A percentile compares a stretch with the other conserved stretches of the same genome.
Evolutionary conservation across 140 eudicot genomes (phyloP).

Genomic region (Stevia rebaudiana): DNA sequence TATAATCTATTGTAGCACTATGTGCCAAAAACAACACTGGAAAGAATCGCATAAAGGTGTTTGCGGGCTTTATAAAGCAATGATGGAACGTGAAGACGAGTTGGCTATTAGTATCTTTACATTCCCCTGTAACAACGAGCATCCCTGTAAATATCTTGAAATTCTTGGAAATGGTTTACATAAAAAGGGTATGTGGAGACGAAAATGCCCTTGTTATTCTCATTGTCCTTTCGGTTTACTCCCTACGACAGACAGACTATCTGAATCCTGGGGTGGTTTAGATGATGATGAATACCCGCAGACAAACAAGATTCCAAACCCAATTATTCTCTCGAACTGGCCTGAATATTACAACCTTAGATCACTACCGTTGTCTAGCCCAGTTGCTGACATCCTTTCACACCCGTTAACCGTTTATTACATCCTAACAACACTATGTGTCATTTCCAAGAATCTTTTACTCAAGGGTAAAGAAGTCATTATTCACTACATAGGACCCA

Average conservation of each 20-base stretch:
- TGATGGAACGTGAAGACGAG: too few relatives aligned
- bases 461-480: constrained; percentile 45
- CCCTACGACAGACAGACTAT: constrained; percentile 30
- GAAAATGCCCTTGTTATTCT: too few relatives aligned
- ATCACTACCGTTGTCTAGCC: constrained; percentile 45
- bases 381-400: constrained; percentile 51
- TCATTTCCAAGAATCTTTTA: constrained; percentile 35
- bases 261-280: constrained; percentile 49
- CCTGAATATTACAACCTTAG: constrained; percentile 40
- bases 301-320: constrained; percentile 32
- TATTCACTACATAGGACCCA: constrained; percentile 50
- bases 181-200: too few relatives aligned
- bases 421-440: constrained; percentile 36
- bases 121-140: too few relatives aligned
- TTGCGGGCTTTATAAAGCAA: too few relatives aligned
- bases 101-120: too few relatives aligned
- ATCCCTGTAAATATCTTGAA: too few relatives aligned
- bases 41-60: too few relatives aligned
- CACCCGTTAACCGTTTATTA: constrained; percentile 44
- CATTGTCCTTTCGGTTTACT: too few relatives aligned
- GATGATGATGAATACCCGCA: constrained; percentile 38
- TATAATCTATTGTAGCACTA: too few relatives aligned
- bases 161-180: too few relatives aligned
- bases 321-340: constrained; percentile 40
- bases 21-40: too few relatives aligned